Base-by-base conservation (phyloP, 257 asterid genomes). In the Nicotiana tabacum region DNA sequence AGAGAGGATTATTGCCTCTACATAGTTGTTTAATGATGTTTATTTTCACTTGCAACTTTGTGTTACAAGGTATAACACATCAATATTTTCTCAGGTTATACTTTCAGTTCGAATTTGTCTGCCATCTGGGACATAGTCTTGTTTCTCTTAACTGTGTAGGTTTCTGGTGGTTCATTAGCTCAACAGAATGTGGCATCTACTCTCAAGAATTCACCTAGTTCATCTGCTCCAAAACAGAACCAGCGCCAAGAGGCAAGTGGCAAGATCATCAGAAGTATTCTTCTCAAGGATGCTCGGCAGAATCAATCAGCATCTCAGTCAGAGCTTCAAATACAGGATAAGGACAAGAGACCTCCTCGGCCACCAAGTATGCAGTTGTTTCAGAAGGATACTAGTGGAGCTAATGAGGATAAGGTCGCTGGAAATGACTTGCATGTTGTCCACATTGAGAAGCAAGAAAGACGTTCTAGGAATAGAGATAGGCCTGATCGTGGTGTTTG, bases 401-500 rank as follows among this genome's bases (percentile, higher is more conserved):
- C 88, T 78, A 69, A 90, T 55, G 98, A 91, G 83, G 94, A 86
- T 85, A 94, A 88, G 86, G 70, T 81, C 82, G 85, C 65, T 37
- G 60, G 85, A 56, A 90, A 79, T 78, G 93, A 90, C 87, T 43
- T 77, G 81, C 90, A 85, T 78, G 86, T 82, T 81, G 82, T 66
- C 62, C 85, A 89, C 69, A 4, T 72, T 24, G 96, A 92, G 83
- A 93, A 87, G 86, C 91, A 86, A 72, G 96, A 92, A 82, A 93
- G 90, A 69, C 90, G 94, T 56, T 85, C 88, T 27, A 89, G 92
- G 89, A 93, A 91, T 84, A 95, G 90, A 87, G 96, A 91, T 86
- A 91, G 97, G 81, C 98, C 96, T 84, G 98, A 95, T 87, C 95
- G 95, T 83, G 98, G 97, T 85, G 94, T 92, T 86, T 90, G 98